phyloP scores from a whole-genome alignment of 176 grass and related monocot species.

The Lolium multiflorum region DNA sequence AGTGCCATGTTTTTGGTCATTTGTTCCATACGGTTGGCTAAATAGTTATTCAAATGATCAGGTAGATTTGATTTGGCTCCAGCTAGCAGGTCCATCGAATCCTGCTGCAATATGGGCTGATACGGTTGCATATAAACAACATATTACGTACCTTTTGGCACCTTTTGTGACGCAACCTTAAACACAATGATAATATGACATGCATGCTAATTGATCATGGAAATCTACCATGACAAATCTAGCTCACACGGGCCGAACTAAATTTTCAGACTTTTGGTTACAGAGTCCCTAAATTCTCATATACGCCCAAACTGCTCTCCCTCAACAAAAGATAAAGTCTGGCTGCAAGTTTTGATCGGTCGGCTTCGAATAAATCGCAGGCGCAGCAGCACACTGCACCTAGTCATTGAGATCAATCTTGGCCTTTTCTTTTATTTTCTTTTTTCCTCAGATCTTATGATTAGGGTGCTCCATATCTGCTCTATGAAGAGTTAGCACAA shows the following conservation, averaged over 20 bases:
- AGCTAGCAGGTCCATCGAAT: neutral
- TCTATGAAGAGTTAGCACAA: too few species aligned
- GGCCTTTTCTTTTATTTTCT: neutral
- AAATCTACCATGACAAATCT: too few species aligned
- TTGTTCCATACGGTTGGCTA: neutral
- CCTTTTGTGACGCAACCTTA: neutral
- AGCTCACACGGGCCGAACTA: too few species aligned
- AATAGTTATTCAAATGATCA: neutral
- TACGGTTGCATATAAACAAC: slow-evolving; percentile 35
- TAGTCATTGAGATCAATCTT: neutral
- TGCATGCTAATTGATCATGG: too few species aligned
- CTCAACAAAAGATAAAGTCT: neutral
- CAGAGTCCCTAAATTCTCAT: too few species aligned
- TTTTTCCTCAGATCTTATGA: neutral
- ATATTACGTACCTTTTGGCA: neutral
- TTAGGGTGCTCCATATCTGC: too few species aligned
- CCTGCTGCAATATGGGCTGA: neutral
- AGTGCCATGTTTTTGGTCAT: neutral
- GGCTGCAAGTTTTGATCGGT: neutral
- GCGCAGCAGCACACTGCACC: neutral
- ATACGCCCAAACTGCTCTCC: too few species aligned
- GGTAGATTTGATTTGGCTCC: slow-evolving; percentile 40
- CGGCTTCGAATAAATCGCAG: neutral
- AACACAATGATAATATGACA: too few species aligned
- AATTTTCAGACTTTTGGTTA: too few species aligned